Conservation (phyloP, 1,284 basidiomycete genomes). For the Blastosporella zonata region DNA sequence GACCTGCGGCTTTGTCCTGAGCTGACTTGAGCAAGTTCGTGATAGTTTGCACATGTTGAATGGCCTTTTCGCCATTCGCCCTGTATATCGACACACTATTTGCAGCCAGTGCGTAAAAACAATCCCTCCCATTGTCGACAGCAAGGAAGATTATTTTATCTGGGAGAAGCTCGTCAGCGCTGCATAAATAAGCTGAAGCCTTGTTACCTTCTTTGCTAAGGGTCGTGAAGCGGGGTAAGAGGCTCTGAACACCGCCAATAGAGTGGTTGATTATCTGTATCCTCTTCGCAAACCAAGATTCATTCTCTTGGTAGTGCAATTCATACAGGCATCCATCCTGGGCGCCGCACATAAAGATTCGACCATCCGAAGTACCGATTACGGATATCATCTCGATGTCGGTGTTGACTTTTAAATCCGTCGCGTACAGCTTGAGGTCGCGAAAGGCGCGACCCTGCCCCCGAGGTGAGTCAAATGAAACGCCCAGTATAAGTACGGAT, state of each 20-base stretch:
- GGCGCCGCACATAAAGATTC: slow-evolving; percentile 88
- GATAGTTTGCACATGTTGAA: slow-evolving; percentile 67
- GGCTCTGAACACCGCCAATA: slow-evolving; percentile 68
- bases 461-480: slow-evolving; percentile 56
- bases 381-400: slow-evolving; percentile 86
- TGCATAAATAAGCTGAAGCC: slow-evolving; percentile 13
- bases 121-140: slow-evolving; percentile 62
- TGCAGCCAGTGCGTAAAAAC: slow-evolving; percentile 73
- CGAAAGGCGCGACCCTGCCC: slow-evolving; percentile 49
- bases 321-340: slow-evolving; percentile 92
- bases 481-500: slow-evolving; percentile 82
- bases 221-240: slow-evolving; percentile 64
- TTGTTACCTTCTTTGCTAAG: slow-evolving; percentile 57
- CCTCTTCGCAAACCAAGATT: slow-evolving; percentile 91
- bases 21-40: slow-evolving; percentile 67
- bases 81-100: slow-evolving; percentile 73
- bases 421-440: slow-evolving; percentile 88
- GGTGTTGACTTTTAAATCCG: slow-evolving; percentile 78
- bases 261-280: slow-evolving; percentile 83
- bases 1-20: slow-evolving; percentile 73
- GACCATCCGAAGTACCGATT: slow-evolving; percentile 74
- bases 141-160: slow-evolving; percentile 70
- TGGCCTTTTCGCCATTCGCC: slow-evolving; percentile 55
- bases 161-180: slow-evolving; percentile 28
- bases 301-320: slow-evolving; percentile 87